Evolutionary conservation across 306 rosid genomes (phyloP), one percentile per base, ranked within the genome.

Genomic region (Trichosanthes truncata): DNA sequence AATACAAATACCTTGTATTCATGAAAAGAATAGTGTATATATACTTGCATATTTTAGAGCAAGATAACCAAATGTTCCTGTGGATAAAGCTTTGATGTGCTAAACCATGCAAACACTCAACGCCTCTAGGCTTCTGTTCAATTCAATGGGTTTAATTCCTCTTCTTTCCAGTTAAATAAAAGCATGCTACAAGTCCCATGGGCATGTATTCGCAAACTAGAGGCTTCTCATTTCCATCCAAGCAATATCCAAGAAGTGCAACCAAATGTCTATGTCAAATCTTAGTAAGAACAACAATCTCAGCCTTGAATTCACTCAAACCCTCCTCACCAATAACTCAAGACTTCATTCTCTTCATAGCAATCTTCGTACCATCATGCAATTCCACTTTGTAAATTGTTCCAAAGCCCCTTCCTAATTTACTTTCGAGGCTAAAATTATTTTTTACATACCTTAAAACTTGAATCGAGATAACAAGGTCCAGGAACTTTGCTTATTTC

Each of bases 171-270:
- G 46, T 86, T 26, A 77, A 90, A 87, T 71, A 95, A 83, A 60
- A 87, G 87, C 65, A 25, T 49, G 82, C 93, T 95, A 15, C 93
- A 88, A 43, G 93, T 87, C 74, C 99, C 97, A 23, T 86, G 35
- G 97, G 88, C 99, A 95, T 93, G 84, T 89, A 88, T 62, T 95
- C 99, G 57, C 87, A 95, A 0, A 95, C 99, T 76, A 95, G 90
- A 86, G 92, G 97, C 84, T 85, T 88, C 88, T 95, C 98, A 40
- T 85, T 86, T 72, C 90, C 92, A 41, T 93, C 99, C 76, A 95
- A 88, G 82, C 99, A 93, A 84, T 91, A 95, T 23, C 99, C 99
- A 41, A 92, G 80, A 23, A 95, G 93, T 25, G 90, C 87, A 25
- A 95, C 99, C 85, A 95, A 84, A 79, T 93, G 90, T 80, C 74